phyloP scores from a whole-genome alignment of 306 rosid species.

The Quercus parvula region DNA sequence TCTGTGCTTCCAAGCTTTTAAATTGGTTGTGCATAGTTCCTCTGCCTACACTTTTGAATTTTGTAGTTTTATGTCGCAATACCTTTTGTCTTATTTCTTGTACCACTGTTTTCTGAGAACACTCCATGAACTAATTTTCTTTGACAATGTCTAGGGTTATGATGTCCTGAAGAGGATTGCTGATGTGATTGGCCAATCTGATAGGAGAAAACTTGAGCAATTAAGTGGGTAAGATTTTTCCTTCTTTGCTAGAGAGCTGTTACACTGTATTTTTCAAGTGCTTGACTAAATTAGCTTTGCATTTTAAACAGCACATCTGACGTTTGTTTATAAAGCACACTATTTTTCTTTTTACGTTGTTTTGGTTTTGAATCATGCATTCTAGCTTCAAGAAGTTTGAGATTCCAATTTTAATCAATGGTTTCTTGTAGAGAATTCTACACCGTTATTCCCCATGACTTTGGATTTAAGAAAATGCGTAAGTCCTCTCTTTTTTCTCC shows the following conservation, averaged over 20 bases:
- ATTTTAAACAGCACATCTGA: not conserved
- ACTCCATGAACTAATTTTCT: conserved; percentile 19
- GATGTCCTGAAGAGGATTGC: conserved; percentile 78
- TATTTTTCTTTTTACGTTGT: not conserved
- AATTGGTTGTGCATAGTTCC: not conserved
- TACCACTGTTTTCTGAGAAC: conserved; percentile 1
- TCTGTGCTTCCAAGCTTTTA: too few species aligned
- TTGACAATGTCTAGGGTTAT: conserved; percentile 56
- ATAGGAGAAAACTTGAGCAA: conserved; percentile 57
- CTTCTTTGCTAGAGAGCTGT: not conserved
- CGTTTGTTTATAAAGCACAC: not conserved
- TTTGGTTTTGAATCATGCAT: not conserved
- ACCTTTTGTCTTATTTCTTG: conserved; percentile 12
- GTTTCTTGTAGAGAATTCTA: conserved; percentile 84
- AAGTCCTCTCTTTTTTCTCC: conserved; percentile 33
- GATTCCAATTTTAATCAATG: conserved; percentile 19
- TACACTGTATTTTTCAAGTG: conserved; percentile 6
- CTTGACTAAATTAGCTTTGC: not conserved
- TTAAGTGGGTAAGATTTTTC: conserved; percentile 76
- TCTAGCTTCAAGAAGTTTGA: conserved; percentile 18
- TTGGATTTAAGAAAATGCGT: conserved; percentile 91
- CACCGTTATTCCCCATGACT: conserved; percentile 94
- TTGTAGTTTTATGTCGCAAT: conserved; percentile 18
- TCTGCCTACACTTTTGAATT: conserved; percentile 9
- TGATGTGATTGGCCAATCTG: conserved; percentile 59